Conservation (phyloP, 2,329 filamentous ascomycete genomes). For the Leptographium radiaticola region DNA sequence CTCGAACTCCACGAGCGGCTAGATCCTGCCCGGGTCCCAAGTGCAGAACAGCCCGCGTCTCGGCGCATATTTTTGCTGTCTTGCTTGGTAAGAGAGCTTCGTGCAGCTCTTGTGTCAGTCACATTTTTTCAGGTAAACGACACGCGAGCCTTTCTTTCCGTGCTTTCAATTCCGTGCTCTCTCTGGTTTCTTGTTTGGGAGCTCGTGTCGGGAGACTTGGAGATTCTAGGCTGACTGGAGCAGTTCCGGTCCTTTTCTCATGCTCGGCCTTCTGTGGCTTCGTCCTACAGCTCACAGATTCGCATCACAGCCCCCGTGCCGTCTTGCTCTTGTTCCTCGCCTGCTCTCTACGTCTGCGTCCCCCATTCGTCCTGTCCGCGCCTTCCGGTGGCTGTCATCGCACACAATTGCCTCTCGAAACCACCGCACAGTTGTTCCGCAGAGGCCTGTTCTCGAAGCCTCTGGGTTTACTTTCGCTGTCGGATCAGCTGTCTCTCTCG, state of each 20-base stretch:
- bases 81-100: not conserved
- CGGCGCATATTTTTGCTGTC: not conserved
- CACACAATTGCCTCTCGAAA: not conserved
- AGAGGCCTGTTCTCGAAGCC: constrained; percentile 2
- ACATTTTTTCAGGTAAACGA: not conserved
- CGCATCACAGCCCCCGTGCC: not conserved
- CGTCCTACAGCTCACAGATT: not conserved
- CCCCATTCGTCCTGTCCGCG: not conserved
- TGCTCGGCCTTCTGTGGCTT: not conserved
- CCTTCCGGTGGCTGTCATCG: not conserved
- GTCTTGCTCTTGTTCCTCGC: not conserved
- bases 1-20: not conserved
- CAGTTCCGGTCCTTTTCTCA: not conserved
- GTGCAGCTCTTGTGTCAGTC: not conserved
- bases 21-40: not conserved
- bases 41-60: not conserved
- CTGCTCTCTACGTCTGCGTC: not conserved
- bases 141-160: not conserved
- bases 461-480: constrained; percentile 3
- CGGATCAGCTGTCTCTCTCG: constrained; percentile 1
- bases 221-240: not conserved
- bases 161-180: not conserved
- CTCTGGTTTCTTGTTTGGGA: not conserved
- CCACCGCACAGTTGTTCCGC: not conserved
- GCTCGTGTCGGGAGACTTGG: not conserved